Evolutionary conservation across 2,329 filamentous ascomycete genomes (phyloP).

Genomic region (Cordyceps cateniannulata): DNA sequence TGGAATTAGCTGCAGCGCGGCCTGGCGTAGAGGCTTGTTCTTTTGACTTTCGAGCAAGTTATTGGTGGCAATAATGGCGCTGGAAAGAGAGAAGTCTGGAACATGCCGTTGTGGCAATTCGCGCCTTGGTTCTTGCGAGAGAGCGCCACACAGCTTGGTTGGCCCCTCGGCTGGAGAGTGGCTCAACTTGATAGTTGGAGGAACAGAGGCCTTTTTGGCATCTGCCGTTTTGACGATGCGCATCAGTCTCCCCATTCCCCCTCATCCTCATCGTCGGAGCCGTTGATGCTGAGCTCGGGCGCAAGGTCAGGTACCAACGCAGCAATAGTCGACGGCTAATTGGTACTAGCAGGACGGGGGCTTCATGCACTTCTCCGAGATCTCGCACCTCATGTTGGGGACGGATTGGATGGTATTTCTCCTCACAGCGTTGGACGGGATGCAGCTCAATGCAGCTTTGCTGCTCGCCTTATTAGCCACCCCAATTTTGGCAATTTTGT

Average conservation of each 20-base stretch:
- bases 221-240: neutral
- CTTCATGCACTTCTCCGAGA: neutral
- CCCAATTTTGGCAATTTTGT: conserved; percentile 7
- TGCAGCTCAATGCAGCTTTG: neutral
- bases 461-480: neutral
- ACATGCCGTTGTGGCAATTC: neutral
- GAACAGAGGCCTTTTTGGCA: neutral
- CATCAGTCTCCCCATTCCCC: neutral
- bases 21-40: neutral
- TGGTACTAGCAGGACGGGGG: neutral
- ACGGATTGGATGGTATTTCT: neutral
- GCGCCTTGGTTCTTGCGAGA: neutral
- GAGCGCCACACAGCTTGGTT: neutral
- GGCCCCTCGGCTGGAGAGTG: neutral
- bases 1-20: neutral
- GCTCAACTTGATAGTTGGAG: neutral
- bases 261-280: neutral
- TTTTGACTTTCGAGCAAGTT: neutral
- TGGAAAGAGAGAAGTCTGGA: neutral
- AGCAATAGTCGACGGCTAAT: neutral
- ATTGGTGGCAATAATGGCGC: too few species aligned
- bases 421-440: neutral
- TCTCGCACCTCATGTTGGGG: neutral
- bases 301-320: conserved; percentile 6
- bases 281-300: neutral